These are phyloP conservation scores for Dactylonectria macrodidyma DNA, from an alignment of 2,329 filamentous ascomycete genomes.

Conservation along the genomic window DNA sequence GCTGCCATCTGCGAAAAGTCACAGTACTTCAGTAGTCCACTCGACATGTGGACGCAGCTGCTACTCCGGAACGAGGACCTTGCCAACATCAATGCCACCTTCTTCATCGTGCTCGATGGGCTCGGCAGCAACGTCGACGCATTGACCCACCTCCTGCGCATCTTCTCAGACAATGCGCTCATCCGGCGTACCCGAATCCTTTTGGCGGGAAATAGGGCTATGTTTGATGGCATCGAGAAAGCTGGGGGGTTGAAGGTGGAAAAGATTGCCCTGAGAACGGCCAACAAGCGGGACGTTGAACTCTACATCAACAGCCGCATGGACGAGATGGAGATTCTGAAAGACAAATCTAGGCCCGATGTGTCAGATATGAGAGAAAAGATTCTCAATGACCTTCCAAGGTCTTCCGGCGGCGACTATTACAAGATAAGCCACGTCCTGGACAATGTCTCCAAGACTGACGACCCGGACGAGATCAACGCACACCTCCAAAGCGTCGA, in stretches of 20 bases:
- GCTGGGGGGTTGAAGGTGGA: conserved; percentile 37
- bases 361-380: conserved; percentile 52
- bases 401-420: conserved; percentile 25
- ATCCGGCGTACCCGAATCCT: conserved; percentile 47
- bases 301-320: conserved; percentile 50
- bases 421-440: conserved; percentile 41
- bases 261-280: conserved; percentile 44
- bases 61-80: conserved; percentile 52
- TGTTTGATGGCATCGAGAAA: conserved; percentile 32
- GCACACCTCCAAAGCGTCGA: conserved; percentile 49
- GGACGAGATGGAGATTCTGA: conserved; percentile 51
- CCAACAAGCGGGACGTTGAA: conserved; percentile 48
- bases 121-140: conserved; percentile 40
- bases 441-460: conserved; percentile 50
- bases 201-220: conserved; percentile 43
- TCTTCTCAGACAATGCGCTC: conserved; percentile 36
- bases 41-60: conserved; percentile 51
- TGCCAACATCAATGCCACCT: conserved; percentile 48
- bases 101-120: conserved; percentile 53
- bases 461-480: conserved; percentile 53
- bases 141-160: conserved; percentile 44
- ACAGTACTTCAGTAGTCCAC: conserved; percentile 43
- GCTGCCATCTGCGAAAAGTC: conserved; percentile 46
- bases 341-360: conserved; percentile 42
- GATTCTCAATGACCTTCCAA: conserved; percentile 37